These are phyloP conservation scores for Ophiostoma tasmaniense DNA, from an alignment of 2,329 filamentous ascomycete genomes.

Conservation along the genomic window DNA sequence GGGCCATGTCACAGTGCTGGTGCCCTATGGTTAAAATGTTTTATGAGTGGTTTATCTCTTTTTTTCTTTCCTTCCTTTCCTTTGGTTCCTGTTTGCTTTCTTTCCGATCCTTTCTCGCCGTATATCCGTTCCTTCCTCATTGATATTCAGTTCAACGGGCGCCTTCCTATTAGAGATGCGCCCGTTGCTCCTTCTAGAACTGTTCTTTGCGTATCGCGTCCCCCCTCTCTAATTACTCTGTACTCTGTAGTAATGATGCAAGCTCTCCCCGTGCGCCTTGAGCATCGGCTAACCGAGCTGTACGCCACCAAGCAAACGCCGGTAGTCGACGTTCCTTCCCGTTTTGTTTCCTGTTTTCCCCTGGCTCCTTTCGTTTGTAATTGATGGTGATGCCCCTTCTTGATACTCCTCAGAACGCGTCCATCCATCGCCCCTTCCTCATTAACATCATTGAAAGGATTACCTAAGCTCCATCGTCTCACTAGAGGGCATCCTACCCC, in stretches of 20 bases:
- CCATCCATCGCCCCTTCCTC: neutral
- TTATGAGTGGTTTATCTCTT: neutral
- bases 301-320: neutral
- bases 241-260: too few species aligned
- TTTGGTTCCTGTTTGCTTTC: neutral
- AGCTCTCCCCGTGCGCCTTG: too few species aligned
- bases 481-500: neutral
- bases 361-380: neutral
- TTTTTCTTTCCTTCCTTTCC: neutral
- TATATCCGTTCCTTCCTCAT: neutral
- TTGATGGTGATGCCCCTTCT: neutral
- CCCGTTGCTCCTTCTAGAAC: too few species aligned
- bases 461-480: neutral
- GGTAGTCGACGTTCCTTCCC: neutral
- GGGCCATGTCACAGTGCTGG: neutral
- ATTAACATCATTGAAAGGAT: too few species aligned
- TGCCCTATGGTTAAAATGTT: too few species aligned
- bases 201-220: too few species aligned
- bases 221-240: too few species aligned
- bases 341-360: neutral
- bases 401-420: neutral
- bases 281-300: too few species aligned
- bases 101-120: too few species aligned
- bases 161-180: neutral
- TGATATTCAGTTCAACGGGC: neutral